Base-by-base conservation (phyloP, 257 asterid species). In the Nicotiana undulata region DNA sequence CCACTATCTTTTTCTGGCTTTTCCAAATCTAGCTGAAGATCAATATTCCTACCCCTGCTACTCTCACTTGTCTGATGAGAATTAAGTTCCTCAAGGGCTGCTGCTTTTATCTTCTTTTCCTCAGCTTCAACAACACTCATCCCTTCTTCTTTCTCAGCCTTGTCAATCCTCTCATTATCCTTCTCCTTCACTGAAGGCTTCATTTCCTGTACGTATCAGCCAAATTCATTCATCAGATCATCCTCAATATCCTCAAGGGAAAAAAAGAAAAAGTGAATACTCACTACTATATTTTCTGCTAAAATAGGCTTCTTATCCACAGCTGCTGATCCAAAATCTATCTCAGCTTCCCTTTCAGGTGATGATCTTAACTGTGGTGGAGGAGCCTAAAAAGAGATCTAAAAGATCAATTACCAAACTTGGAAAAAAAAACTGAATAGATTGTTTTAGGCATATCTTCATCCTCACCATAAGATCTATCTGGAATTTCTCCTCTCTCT, bases 401-500 rank as follows among this genome's bases (percentile, higher is more conserved):
- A 44, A 84, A 76, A 82, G 77, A 78, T 81, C 61, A 61, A 34
- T 68, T 44, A 64, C 63, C 64, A 3, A 40, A 63, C 46, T 40
- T 40, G 46, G 46, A 1, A 40, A 40, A 34, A 32, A 40, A 40
- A 40, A 55, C 15, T 55, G 32, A 24, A 81, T 7, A 58, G 56
- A n/a, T n/a, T 13, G 6, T 9, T 32, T 12, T 29, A 53, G 29
- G 37, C 31, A 34, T 3, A 20, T 63, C 56, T 70, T 55, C 17
- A 52, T 40, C 58, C 93, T 82, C 91, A 95, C 99, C 99, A 94
- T 95, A 83, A 94, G 98, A 93, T 96, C 98, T 88, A 96, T 94
- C 85, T 91, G 92, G 63, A 92, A 92, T 88, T 94, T 96, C 37
- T 91, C 96, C 76, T 89, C 94, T 86, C 87, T 89, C 55, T 77